Percentiles rank a stretch among this genome's conserved stretches.
These are phyloP conservation scores for Mortierella polycephala DNA, from an alignment of 371 early-diverging fungal species.

Conservation along the genomic window DNA sequence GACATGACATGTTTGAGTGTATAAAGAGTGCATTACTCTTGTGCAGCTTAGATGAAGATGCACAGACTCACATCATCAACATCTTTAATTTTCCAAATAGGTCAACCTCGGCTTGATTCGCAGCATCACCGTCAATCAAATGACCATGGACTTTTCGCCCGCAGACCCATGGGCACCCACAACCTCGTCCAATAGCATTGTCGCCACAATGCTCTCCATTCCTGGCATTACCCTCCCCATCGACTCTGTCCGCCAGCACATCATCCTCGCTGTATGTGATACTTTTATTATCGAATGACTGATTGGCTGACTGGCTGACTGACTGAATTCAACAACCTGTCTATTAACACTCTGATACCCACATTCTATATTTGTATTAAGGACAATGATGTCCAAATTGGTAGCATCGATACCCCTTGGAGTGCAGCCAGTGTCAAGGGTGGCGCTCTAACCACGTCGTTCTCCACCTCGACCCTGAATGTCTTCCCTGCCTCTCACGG, in stretches of 20 bases:
- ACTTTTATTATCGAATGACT: background rate
- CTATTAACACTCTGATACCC: background rate
- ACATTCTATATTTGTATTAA: background rate
- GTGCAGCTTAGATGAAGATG: background rate
- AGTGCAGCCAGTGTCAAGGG: conserved; percentile 30
- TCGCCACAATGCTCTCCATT: conserved; percentile 51
- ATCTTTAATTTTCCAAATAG: conserved; percentile 2
- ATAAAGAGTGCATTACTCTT: too few relatives aligned
- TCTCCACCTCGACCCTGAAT: conserved; percentile 34
- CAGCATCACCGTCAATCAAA: conserved; percentile 39
- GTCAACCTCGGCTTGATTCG: conserved; percentile 41
- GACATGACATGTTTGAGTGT: too few relatives aligned
- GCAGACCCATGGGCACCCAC: conserved; percentile 32
- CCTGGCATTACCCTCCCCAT: conserved; percentile 51
- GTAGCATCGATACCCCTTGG: conserved; percentile 39
- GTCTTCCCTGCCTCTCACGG: conserved; percentile 30
- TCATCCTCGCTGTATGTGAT: conserved; percentile 30
- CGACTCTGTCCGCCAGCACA: conserved; percentile 30
- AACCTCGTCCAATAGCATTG: conserved; percentile 38
- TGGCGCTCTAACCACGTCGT: conserved; percentile 23
- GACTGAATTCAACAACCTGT: background rate
- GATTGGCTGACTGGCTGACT: background rate
- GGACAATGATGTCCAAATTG: conserved; percentile 40
- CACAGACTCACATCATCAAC: background rate
- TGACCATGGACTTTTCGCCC: conserved; percentile 52